Base-by-base conservation (phyloP, 768 basidiomycete genomes). In the Mycena epipterygia region DNA sequence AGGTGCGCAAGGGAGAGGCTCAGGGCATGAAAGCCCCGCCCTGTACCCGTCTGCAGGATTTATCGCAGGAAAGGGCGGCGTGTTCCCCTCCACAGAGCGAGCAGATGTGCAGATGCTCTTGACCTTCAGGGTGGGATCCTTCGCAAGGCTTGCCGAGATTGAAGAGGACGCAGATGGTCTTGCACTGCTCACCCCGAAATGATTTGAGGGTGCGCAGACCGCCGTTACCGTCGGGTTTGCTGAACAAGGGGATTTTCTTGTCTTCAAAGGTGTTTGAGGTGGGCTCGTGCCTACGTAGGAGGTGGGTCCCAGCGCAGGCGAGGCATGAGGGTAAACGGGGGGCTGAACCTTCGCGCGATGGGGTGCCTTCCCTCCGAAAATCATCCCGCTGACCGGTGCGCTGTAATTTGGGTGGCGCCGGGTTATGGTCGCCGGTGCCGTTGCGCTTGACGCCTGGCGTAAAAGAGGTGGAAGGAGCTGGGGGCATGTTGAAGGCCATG, bases 51-150 rank as follows among this genome's bases (percentile, higher is more conserved):
- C 11, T 17, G 33, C 74, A 75, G n/a, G 55, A 1, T 29, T n/a
- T 0, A 33, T 64, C 16, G n/a, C 29, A 30, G 9, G 64, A 23
- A 35, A 74, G 53, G 3, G 69, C 75, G 5, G 53, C 0, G 55
- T 76, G 73, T 7, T 68, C 23, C 1, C 65, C 66, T 2, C 75
- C 71, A 33, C 73, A 74, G 27, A 74, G 61, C 21, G 65, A 58
- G 33, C 75, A 76, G 63, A 61, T 37, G 46, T 76, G 75, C 35
- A 72, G 25, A 8, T 48, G 53, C 5, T 67, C 66, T 5, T 19
- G 17, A 0, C 32, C 30, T n/a, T n/a, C n/a, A n/a, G n/a, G n/a
- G 48, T 73, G 73, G 0, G 30, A 11, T 0, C 33, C 35, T 9
- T 41, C 25, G 42, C 72, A 73, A 12, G 5, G 3, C 0, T 17